phyloP scores from a whole-genome alignment of 345 rosid genomes.

The Eucalyptus cloeziana region DNA sequence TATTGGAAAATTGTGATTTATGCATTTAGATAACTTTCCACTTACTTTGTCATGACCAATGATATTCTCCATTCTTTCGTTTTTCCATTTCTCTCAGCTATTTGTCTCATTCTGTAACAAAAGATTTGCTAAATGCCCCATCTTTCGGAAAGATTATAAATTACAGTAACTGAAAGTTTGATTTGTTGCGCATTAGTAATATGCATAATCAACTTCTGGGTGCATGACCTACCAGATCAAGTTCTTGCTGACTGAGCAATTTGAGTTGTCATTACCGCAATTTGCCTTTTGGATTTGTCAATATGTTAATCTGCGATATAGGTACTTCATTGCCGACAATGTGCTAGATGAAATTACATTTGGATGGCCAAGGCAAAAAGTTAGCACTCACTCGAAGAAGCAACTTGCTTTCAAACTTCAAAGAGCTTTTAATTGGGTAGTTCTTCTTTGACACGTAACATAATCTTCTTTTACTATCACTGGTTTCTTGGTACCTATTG shows the following conservation, averaged over 20 bases:
- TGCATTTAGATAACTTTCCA: neutral
- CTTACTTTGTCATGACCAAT: neutral
- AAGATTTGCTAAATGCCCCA: neutral
- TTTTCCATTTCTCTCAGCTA: neutral
- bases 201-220: neutral
- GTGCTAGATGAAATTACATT: conserved; percentile 79
- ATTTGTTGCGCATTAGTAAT: neutral
- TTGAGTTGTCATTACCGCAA: neutral
- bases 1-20: neutral
- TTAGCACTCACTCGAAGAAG: conserved; percentile 48
- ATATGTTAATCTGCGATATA: neutral
- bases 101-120: neutral
- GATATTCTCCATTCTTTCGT: neutral
- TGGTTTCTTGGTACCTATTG: neutral
- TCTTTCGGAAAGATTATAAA: neutral
- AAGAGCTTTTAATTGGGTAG: conserved; percentile 82
- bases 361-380: conserved; percentile 91
- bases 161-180: neutral
- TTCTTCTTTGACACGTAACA: neutral
- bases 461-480: neutral
- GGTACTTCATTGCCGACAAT: conserved; percentile 84
- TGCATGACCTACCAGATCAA: neutral
- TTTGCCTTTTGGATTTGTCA: neutral
- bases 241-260: neutral
- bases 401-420: conserved; percentile 61